Evolutionary conservation across 202 grass and related monocot species (phyloP), one percentile per base, ranked within the genome.

Genomic region (Setaria viridis): DNA sequence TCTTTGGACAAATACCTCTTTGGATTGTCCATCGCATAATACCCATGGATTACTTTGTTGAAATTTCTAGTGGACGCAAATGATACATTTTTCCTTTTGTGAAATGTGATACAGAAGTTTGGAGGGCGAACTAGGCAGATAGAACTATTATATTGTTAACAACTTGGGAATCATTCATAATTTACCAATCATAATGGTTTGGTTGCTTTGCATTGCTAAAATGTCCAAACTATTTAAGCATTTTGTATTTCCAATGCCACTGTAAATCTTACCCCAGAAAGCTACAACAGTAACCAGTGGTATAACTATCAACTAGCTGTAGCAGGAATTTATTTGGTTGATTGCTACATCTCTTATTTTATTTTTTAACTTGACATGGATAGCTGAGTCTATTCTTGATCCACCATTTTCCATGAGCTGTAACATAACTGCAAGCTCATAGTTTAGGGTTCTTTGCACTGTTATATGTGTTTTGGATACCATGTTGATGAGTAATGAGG

Each of bases 121-220:
- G 6, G 16, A 63, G 16, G 9, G 17, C 3, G 30, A 80, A 46
- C 60, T 29, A 8, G 11, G 6, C 62, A 49, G 6, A 50, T 60
- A 21, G 17, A 49, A 50, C 20, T 29, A 19, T 37, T 48, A 47
- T 39, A 66, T 69, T 75, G 11, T 47, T 76, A 47, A 6, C 51
- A 19, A 69, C 29, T 49, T 59, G 13, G 17, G 4, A n/a, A 49
- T 74, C 58, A 49, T 49, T 53, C 43, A 64, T 54, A 74, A 16
- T 86, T 43, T 64, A 12, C 45, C 46, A 32, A 21, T 66, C 51
- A 46, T 83, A 74, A 63, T 56, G 35, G 37, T 67, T 19, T 84
- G 34, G 20, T 46, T 56, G 2, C 72, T 67, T 55, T 53, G 7
- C 5, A 19, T 20, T n/a, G 47, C 47, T 80, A 66, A 15, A 43